These are phyloP conservation scores for Trichophyton equinum DNA, from an alignment of 2,329 filamentous ascomycete genomes.

Conservation along the genomic window DNA sequence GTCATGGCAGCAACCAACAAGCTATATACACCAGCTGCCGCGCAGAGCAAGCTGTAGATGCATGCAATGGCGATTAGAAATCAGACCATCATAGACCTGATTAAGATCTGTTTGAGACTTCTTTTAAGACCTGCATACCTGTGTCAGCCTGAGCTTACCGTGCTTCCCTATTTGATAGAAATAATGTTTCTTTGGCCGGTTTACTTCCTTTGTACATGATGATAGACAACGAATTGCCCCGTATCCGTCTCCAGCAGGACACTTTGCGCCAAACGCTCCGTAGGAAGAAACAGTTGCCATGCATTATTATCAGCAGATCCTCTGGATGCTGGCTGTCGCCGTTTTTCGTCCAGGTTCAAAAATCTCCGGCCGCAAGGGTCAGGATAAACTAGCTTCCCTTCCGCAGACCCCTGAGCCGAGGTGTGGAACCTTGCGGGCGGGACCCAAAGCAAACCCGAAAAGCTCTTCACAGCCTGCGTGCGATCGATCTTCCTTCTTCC, in stretches of 20 bases:
- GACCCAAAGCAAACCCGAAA: not conserved
- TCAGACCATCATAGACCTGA: not conserved
- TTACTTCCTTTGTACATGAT: not conserved
- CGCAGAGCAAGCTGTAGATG: conserved; percentile 10
- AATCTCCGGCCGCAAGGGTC: not conserved
- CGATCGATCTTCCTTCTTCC: not conserved
- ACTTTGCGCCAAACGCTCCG: not conserved
- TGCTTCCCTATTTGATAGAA: not conserved
- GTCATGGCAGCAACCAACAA: conserved; percentile 48
- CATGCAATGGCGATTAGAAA: not conserved
- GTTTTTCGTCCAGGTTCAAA: not conserved
- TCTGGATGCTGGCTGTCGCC: not conserved
- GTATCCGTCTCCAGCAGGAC: not conserved
- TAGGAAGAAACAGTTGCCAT: not conserved
- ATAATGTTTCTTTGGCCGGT: not conserved
- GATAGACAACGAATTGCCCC: not conserved
- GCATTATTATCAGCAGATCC: no score
- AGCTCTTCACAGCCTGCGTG: not conserved
- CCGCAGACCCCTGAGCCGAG: conserved; percentile 1
- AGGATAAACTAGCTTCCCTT: conserved; percentile 2
- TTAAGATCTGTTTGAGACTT: not conserved
- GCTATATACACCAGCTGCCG: conserved; percentile 31
- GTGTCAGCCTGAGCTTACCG: not conserved
- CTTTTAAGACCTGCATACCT: not conserved
- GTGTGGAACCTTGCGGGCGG: conserved; percentile 4